Evolutionary conservation across 305 asterid species (phyloP), one percentile per base, ranked within the genome.

Genomic region (Solanum hybrid): DNA sequence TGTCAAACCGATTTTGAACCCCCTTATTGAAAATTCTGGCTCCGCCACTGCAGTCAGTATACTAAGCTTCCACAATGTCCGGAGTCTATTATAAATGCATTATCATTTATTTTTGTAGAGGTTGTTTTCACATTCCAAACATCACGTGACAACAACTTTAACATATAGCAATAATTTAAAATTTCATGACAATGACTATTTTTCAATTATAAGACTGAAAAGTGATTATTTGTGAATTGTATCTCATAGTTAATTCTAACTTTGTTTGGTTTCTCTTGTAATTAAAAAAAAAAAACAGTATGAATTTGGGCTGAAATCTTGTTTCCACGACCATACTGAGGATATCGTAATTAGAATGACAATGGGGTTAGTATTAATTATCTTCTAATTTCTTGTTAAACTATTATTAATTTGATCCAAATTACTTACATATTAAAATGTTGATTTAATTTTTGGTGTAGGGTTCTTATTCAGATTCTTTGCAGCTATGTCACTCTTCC

Each of bases 401-500:
- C 9, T 26, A 3, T 31, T 4, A 69, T 16, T 17, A 36, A 77
- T 31, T 64, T 56, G 7, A 88, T 88, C 34, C 72, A 79, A 46
- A 72, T 64, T 86, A 64, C 16, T 76, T 35, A 10, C 2, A 29
- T 42, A 5, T 60, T 3, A 26, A 17, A 31, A 7, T 82, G 36
- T 31, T 31, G 27, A 12, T n/a, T 17, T 22, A 5, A 26, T 56
- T 38, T 64, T 17, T 76, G n/a, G 64, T 8, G 16, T 93, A 96
- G 99, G 91, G 87, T 95, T 79, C 93, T 95, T 87, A 94, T 94
- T 46, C 98, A 95, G 88, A 91, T 94, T 72, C 91, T 96, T 12
- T 96, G 99, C 94, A 95, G 99, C 79, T 96, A 95, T 35, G 98
- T 96, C 37, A 96, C 96, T 4, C 98, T 96, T 34, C 98, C 99